Conservation (phyloP, 2,329 filamentous ascomycete species). For the Lasiodiplodia sp. region DNA sequence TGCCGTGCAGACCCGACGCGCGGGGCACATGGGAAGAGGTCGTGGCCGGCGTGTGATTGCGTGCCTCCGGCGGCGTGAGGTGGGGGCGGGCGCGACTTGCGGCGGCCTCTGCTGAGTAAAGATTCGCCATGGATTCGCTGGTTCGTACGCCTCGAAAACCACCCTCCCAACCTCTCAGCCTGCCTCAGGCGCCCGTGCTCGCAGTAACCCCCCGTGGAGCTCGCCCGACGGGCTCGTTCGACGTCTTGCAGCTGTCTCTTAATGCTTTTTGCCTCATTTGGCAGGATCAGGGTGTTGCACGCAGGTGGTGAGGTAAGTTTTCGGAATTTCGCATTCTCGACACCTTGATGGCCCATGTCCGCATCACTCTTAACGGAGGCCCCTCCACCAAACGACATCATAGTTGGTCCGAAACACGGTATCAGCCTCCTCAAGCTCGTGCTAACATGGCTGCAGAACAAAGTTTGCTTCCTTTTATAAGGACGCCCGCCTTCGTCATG, state of each 20-base stretch:
- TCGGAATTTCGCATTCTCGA: slow-evolving; percentile 27
- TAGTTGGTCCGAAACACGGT: background rate
- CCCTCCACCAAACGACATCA: slow-evolving; percentile 20
- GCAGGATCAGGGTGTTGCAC: background rate
- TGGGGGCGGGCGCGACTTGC: slow-evolving; percentile 14
- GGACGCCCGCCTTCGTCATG: slow-evolving; percentile 23
- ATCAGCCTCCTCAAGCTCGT: background rate
- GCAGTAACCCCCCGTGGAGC: background rate
- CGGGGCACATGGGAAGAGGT: slow-evolving; percentile 2
- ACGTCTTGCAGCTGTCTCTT: background rate
- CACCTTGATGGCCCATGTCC: slow-evolving; percentile 28
- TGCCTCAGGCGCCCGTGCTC: slow-evolving; percentile 15
- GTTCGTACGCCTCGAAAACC: slow-evolving; percentile 7
- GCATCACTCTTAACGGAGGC: slow-evolving; percentile 9
- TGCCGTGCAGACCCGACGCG: background rate
- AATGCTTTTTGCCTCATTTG: background rate
- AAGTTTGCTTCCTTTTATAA: slow-evolving; percentile 13
- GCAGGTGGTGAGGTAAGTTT: slow-evolving; percentile 19
- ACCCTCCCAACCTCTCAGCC: background rate
- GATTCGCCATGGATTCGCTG: slow-evolving; percentile 29
- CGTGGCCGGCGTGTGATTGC: slow-evolving; percentile 2
- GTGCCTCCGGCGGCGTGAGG: background rate
- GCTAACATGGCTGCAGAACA: slow-evolving; percentile 30
- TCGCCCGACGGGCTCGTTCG: background rate
- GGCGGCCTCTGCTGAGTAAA: slow-evolving; percentile 24